Conservation (phyloP, 2,329 filamentous ascomycete species). For the Fusarium citri region DNA sequence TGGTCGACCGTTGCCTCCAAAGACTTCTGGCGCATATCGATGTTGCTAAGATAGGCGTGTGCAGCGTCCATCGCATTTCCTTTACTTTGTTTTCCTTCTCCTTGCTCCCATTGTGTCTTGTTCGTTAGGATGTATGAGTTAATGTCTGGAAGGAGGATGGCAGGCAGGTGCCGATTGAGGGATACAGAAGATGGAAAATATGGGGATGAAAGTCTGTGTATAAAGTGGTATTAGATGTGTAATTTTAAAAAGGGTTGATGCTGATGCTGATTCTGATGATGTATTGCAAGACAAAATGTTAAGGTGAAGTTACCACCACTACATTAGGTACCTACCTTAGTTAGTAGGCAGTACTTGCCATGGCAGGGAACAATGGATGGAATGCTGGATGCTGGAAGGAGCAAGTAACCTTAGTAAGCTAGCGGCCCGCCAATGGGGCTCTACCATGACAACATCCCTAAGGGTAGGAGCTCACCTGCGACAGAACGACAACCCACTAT, state of each 20-base stretch:
- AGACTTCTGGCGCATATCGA: not conserved
- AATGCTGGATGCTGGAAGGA: conserved; percentile 9
- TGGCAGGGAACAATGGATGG: not conserved
- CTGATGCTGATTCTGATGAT: not conserved
- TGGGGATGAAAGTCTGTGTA: not conserved
- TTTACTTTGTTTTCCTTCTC: not conserved
- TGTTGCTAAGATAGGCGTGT: not conserved
- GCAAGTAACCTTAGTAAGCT: conserved; percentile 31
- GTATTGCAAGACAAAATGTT: not conserved
- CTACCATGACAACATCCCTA: conserved; percentile 32
- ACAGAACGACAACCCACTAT: conserved; percentile 30
- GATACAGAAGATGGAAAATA: not conserved
- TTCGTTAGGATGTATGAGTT: conserved; percentile 1
- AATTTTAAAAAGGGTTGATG: not conserved
- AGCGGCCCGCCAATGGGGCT: conserved; percentile 24
- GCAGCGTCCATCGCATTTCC: not conserved
- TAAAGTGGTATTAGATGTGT: not conserved
- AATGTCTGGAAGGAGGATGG: not conserved
- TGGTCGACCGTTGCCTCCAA: not conserved
- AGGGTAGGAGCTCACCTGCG: conserved; percentile 36
- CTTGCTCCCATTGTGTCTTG: not conserved
- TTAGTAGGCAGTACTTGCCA: not conserved
- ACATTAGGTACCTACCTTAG: not conserved
- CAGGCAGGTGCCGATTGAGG: not conserved
- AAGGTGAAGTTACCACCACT: not conserved